These are phyloP conservation scores for Penicillium crystallinum DNA, from an alignment of 495 filamentous ascomycete species.

Conservation along the genomic window DNA sequence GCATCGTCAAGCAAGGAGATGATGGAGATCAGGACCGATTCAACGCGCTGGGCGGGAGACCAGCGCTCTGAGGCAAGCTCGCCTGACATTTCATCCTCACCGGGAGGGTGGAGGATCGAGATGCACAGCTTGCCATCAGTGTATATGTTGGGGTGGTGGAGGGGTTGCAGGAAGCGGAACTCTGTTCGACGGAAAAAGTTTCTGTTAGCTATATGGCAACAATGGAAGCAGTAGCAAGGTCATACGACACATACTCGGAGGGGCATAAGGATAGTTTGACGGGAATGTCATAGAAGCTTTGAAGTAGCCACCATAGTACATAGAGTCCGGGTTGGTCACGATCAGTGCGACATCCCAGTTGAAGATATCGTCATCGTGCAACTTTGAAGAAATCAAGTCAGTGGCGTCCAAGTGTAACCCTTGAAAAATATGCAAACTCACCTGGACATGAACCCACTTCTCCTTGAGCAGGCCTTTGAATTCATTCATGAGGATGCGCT, in stretches of 20 bases:
- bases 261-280: conserved; percentile 81
- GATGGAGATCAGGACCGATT: conserved; percentile 88
- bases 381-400: conserved; percentile 31
- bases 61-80: conserved; percentile 86
- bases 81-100: conserved; percentile 87
- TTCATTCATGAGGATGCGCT: conserved; percentile 85
- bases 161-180: conserved; percentile 77
- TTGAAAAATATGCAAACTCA: conserved; percentile 28
- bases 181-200: conserved; percentile 29
- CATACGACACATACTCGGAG: conserved; percentile 69
- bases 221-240: too few species aligned
- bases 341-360: conserved; percentile 84
- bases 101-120: conserved; percentile 89
- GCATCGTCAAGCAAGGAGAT: conserved; percentile 92
- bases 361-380: conserved; percentile 71
- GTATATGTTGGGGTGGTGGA: conserved; percentile 94
- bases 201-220: conserved; percentile 9
- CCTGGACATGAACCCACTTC: conserved; percentile 89
- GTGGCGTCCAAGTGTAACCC: background rate
- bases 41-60: conserved; percentile 87
- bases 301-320: conserved; percentile 92
- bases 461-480: conserved; percentile 77
- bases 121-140: conserved; percentile 87
- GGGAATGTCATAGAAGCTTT: conserved; percentile 84
- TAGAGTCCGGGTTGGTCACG: conserved; percentile 84